A percentile compares a stretch with the other conserved stretches of the same genome.
phyloP scores from a whole-genome alignment of 768 basidiomycete genomes.

The Amanita pallidorosea region DNA sequence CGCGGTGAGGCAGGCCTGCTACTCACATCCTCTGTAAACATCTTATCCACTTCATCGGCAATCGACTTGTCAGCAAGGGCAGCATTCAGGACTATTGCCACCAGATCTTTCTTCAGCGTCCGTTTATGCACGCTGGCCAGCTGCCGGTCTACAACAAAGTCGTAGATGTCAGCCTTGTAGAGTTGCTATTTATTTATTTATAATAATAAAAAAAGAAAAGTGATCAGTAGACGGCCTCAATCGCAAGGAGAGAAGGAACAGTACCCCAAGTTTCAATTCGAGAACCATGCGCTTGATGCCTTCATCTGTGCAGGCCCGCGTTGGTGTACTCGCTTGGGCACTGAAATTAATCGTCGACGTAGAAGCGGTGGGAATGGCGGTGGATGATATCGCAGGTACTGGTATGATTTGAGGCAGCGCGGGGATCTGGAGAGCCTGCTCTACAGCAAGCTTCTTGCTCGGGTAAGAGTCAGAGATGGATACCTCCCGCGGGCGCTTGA shows the following conservation, averaged over 20 bases:
- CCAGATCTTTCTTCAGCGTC: slow-evolving; percentile 3
- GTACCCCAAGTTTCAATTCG: not conserved
- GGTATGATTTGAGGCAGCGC: not conserved
- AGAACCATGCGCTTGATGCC: not conserved
- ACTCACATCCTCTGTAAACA: not conserved
- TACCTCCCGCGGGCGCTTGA: slow-evolving; percentile 1
- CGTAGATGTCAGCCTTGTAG: slow-evolving; percentile 2
- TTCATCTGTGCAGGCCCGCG: not conserved
- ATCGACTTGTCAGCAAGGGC: slow-evolving; percentile 1
- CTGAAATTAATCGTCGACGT: not conserved
- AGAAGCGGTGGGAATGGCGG: not conserved
- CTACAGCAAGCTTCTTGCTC: not conserved
- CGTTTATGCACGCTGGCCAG: not conserved
- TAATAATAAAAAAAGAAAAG: not conserved
- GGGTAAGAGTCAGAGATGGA: not conserved
- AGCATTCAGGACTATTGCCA: not conserved
- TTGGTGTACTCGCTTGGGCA: not conserved
- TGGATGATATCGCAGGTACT: not conserved
- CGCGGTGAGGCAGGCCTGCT: too few species aligned
- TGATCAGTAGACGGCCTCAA: not conserved
- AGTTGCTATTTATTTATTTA: too few species aligned
- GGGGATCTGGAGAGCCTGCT: not conserved
- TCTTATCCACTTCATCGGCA: not conserved
- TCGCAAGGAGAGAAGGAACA: not conserved
- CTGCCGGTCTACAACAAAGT: not conserved